phyloP scores from a whole-genome alignment of 768 basidiomycete species.

The Boletus vinaceobasis region DNA sequence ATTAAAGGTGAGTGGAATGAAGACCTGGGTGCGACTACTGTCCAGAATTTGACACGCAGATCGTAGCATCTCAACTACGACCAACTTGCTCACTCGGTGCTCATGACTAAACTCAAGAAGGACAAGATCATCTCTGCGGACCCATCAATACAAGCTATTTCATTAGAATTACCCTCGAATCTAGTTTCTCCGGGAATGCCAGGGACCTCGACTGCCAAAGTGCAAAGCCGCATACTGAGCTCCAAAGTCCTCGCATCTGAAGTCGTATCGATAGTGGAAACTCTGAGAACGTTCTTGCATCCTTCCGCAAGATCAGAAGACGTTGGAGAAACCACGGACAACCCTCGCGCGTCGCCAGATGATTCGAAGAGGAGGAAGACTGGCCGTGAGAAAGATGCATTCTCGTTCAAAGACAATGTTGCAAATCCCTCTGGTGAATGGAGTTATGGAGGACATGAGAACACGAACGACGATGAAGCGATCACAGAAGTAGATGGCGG shows the following conservation, averaged over 20 bases:
- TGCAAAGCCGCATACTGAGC: constrained; percentile 71
- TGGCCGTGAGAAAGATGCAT: background rate
- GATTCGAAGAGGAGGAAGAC: constrained; percentile 12
- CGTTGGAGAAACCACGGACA: constrained; percentile 14
- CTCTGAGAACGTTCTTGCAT: constrained; percentile 43
- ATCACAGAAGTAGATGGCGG: constrained; percentile 23
- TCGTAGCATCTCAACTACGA: constrained; percentile 57
- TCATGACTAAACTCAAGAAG: constrained; percentile 71
- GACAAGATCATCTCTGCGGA: constrained; percentile 56
- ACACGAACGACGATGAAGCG: constrained; percentile 3
- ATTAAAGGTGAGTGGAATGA: constrained; percentile 55
- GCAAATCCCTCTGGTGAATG: background rate
- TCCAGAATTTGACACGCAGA: background rate
- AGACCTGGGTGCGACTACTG: background rate
- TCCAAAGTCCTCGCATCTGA: constrained; percentile 68
- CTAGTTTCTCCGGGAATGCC: constrained; percentile 34
- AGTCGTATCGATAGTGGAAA: constrained; percentile 48
- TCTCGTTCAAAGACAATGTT: constrained; percentile 1
- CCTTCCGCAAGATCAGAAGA: constrained; percentile 20
- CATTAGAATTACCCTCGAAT: constrained; percentile 40
- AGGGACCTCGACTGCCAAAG: constrained; percentile 51
- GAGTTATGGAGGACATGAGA: constrained; percentile 26
- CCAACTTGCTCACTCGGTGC: constrained; percentile 58
- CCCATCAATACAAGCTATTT: constrained; percentile 45
- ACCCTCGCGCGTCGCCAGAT: constrained; percentile 8